Evolutionary conservation across 2,329 filamentous ascomycete species (phyloP).

Genomic region (Dendryphion nanum): DNA sequence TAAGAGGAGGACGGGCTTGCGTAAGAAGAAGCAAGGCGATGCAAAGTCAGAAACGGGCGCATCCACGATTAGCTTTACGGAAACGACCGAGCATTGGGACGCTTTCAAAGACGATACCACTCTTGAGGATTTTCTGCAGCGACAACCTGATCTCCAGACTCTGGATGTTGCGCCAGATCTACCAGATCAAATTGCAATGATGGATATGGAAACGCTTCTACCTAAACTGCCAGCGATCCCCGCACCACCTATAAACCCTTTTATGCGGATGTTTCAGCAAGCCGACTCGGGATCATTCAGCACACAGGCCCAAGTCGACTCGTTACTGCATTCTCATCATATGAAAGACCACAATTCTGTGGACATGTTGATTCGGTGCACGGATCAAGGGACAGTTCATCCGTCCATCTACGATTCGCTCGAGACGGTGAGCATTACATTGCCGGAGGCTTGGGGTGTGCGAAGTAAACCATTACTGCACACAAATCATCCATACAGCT

Average conservation of each 20-base stretch:
- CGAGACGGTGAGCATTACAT: slow-evolving; percentile 66
- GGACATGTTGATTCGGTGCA: slow-evolving; percentile 75
- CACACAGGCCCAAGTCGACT: slow-evolving; percentile 41
- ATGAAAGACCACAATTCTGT: slow-evolving; percentile 70
- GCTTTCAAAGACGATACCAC: slow-evolving; percentile 28
- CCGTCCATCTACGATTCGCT: slow-evolving; percentile 85
- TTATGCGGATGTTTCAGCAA: slow-evolving; percentile 23
- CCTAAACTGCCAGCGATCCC: slow-evolving; percentile 41
- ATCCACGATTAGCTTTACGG: slow-evolving; percentile 19
- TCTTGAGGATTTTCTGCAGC: slow-evolving; percentile 41
- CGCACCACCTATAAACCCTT: slow-evolving; percentile 31
- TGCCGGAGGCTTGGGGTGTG: slow-evolving; percentile 43
- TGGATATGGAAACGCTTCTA: slow-evolving; percentile 39
- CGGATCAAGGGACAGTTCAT: slow-evolving; percentile 68
- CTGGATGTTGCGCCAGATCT: slow-evolving; percentile 38
- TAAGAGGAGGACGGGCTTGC: slow-evolving; percentile 40
- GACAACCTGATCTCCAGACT: slow-evolving; percentile 31
- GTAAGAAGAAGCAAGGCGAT: slow-evolving; percentile 11
- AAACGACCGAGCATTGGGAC: slow-evolving; percentile 35
- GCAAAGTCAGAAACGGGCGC: neutral
- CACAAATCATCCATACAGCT: slow-evolving; percentile 68
- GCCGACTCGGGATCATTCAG: slow-evolving; percentile 37
- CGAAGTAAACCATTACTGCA: slow-evolving; percentile 57
- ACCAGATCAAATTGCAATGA: slow-evolving; percentile 40
- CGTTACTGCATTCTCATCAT: slow-evolving; percentile 43